These are phyloP conservation scores for Fusarium chaquense DNA, from an alignment of 2,329 filamentous ascomycete genomes.

Conservation along the genomic window DNA sequence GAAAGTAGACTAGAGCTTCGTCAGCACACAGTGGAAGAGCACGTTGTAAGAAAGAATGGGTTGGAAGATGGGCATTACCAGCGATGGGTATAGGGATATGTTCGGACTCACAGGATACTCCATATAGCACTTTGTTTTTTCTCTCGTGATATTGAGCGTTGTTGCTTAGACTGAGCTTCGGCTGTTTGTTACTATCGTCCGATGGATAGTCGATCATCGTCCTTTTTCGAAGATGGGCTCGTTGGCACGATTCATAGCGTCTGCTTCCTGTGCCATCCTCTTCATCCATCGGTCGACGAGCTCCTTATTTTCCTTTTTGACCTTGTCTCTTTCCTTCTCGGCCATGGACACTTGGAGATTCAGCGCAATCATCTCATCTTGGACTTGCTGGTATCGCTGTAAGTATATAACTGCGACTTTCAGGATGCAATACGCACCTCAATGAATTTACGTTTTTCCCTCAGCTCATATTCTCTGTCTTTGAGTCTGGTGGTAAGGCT, in stretches of 20 bases:
- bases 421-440: slow-evolving; percentile 63
- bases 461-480: slow-evolving; percentile 87
- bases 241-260: slow-evolving; percentile 82
- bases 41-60: slow-evolving; percentile 37
- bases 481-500: slow-evolving; percentile 74
- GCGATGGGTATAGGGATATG: slow-evolving; percentile 40
- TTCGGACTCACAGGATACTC: slow-evolving; percentile 51
- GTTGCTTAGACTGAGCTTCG: slow-evolving; percentile 7
- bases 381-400: slow-evolving; percentile 71
- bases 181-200: slow-evolving; percentile 4
- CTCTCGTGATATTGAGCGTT: slow-evolving; percentile 32
- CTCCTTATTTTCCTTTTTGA: slow-evolving; percentile 87
- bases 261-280: slow-evolving; percentile 85
- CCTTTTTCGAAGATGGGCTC: slow-evolving; percentile 57
- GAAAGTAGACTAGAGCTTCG: slow-evolving; percentile 64
- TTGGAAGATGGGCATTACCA: slow-evolving; percentile 31
- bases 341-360: slow-evolving; percentile 90
- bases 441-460: slow-evolving; percentile 84
- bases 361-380: slow-evolving; percentile 91
- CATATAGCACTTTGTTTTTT: slow-evolving; percentile 48
- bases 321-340: slow-evolving; percentile 78
- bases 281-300: slow-evolving; percentile 93
- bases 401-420: slow-evolving; percentile 8
- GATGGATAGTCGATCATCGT: slow-evolving; percentile 35
- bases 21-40: slow-evolving; percentile 47